These are phyloP conservation scores for Amoeboaphelidium protococcarum DNA, from an alignment of 371 early-diverging fungal genomes.

Conservation along the genomic window DNA sequence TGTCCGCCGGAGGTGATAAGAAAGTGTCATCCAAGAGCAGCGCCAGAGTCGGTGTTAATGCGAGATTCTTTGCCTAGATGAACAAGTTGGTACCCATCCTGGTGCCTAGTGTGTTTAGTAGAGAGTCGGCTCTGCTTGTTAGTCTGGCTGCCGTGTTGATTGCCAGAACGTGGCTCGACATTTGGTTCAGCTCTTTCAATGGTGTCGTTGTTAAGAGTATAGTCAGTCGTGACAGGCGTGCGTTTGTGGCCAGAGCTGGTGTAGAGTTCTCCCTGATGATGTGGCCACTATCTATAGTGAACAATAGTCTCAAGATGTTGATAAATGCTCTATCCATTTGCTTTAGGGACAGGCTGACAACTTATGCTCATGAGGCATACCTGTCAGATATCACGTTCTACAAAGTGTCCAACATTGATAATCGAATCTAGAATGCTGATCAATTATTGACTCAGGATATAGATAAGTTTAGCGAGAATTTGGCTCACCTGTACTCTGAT, in stretches of 20 bases:
- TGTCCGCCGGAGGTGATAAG: background rate
- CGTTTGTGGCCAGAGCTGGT: background rate
- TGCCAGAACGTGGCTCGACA: slow-evolving; percentile 39
- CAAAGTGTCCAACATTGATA: slow-evolving; percentile 1
- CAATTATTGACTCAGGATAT: slow-evolving; percentile 22
- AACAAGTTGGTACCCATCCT: background rate
- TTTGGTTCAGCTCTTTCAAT: slow-evolving; percentile 37
- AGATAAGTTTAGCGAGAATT: slow-evolving; percentile 39
- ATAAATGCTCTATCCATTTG: slow-evolving; percentile 39
- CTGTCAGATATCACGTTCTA: slow-evolving; percentile 17
- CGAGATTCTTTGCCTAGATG: slow-evolving; percentile 20
- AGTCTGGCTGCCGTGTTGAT: slow-evolving; percentile 31
- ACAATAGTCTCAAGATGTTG: slow-evolving; percentile 36
- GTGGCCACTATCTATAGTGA: slow-evolving; percentile 50
- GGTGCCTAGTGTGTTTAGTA: slow-evolving; percentile 18
- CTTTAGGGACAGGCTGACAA: slow-evolving; percentile 24
- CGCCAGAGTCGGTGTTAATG: slow-evolving; percentile 29
- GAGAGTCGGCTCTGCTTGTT: slow-evolving; percentile 32
- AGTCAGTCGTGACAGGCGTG: slow-evolving; percentile 24
- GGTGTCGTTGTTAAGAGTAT: slow-evolving; percentile 38
- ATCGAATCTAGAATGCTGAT: slow-evolving; percentile 22
- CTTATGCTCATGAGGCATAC: slow-evolving; percentile 50
- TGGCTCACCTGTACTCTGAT: slow-evolving; percentile 2
- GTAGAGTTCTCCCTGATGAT: slow-evolving; percentile 24
- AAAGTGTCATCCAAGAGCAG: too few species aligned